Conservation (phyloP, 306 rosid species). For the Senna siamea region DNA sequence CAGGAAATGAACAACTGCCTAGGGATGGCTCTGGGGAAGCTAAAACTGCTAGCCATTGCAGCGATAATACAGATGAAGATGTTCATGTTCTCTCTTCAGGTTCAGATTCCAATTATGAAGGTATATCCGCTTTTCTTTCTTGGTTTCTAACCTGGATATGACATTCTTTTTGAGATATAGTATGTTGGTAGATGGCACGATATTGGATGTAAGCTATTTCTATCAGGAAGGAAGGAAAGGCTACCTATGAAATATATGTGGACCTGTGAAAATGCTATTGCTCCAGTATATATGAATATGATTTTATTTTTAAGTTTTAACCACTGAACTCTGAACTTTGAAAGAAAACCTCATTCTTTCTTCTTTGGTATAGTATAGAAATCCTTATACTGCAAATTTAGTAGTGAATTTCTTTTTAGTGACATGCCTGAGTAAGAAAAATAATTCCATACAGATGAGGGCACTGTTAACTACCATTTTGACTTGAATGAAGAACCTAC, state of each 20-base stretch:
- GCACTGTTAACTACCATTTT: neutral
- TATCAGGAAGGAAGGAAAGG: neutral
- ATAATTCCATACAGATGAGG: conserved; percentile 40
- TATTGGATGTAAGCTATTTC: neutral
- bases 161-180: neutral
- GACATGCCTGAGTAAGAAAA: neutral
- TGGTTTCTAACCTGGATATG: neutral
- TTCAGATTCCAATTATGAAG: neutral
- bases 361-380: neutral
- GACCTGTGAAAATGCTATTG: neutral
- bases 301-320: neutral
- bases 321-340: neutral
- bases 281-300: neutral
- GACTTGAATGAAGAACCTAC: conserved; percentile 40
- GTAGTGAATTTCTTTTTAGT: neutral
- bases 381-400: neutral
- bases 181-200: neutral
- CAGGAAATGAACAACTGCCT: conserved; percentile 1
- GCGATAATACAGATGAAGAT: conserved; percentile 2
- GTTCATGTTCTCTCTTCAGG: neutral
- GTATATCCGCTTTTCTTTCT: neutral
- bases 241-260: neutral
- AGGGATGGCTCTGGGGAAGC: neutral
- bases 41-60: neutral
- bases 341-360: neutral